Conservation (phyloP, 129 eudicot genomes). For the Scalesia atractyloides region DNA sequence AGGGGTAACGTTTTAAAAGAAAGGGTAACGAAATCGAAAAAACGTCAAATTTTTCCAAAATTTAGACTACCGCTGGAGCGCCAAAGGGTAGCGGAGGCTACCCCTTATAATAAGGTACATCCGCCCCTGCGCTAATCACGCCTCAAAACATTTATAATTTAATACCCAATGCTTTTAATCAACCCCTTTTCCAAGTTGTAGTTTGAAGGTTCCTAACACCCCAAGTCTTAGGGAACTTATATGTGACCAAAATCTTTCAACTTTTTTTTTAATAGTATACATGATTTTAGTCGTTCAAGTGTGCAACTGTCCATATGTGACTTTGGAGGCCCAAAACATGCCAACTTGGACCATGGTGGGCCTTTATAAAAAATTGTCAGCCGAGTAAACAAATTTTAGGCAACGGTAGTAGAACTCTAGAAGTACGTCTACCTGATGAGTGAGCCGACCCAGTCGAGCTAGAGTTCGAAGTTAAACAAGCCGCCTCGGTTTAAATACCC, state of each 20-base stretch:
- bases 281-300: not conserved
- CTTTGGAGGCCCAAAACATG: conserved; percentile 7
- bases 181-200: not conserved
- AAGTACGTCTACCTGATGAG: not conserved
- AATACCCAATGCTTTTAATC: too few relatives aligned
- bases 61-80: too few relatives aligned
- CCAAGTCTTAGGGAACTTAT: not conserved
- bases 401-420: not conserved
- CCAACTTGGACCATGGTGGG: not conserved
- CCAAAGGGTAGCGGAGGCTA: too few relatives aligned
- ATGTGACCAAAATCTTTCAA: not conserved
- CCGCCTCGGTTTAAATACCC: too few relatives aligned
- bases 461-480: too few relatives aligned
- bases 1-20: too few relatives aligned
- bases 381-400: not conserved
- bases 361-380: not conserved
- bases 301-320: not conserved
- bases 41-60: too few relatives aligned
- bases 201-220: not conserved
- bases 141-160: too few relatives aligned
- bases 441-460: too few relatives aligned
- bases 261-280: not conserved
- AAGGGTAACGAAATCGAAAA: too few relatives aligned
- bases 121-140: too few relatives aligned
- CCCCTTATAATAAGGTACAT: too few relatives aligned